Base-by-base conservation (phyloP, 331 rosid species). In the Quercus phellos region DNA sequence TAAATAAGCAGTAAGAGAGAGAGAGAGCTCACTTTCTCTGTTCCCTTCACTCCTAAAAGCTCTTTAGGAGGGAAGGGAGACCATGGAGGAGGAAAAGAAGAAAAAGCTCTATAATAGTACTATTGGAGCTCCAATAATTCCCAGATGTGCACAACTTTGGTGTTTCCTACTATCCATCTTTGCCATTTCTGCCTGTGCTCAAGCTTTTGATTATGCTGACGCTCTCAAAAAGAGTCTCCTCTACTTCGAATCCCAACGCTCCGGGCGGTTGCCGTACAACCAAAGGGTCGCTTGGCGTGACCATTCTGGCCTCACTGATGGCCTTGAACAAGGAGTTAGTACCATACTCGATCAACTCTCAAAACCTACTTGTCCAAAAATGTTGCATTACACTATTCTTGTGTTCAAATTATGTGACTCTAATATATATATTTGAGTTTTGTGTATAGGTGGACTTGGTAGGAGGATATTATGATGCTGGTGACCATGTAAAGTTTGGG, bases 221-320 rank as follows among this genome's bases (percentile, higher is more conserved):
- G 98, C 98, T 46, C 97, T 94, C 43, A 76, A 87, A 68, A 94
- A 90, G 82, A 94, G 98, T 30, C 92, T 94, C 35, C 94, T 94
- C 46, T 94, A 94, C 85, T 94, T 94, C 73, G 98, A 94, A 83
- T 91, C 97, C 6, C 98, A 94, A 46, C 97, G 98, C 46, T 94
- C 98, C 4, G 98, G 98, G 29, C 85, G 98, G 55, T 55, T 94
- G 6, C 98, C 98, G 68, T 84, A 94, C 84, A 94, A 92, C 82
- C 98, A 94, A 79, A 88, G 98, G 19, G 97, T 90, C 77, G 53
- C 84, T 18, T 94, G 98, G 98, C 92, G 98, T 3, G 89, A 86
- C 84, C 94, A 94, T 80, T 94, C 98, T 72, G 98, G 97, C 85
- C 98, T 94, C 88, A 92, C 94, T 71, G 98, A 94, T 77, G 98